Evolutionary conservation across 2,329 filamentous ascomycete species (phyloP), one percentile per base, ranked within the genome.

Genomic region (Diaporthe sp.): DNA sequence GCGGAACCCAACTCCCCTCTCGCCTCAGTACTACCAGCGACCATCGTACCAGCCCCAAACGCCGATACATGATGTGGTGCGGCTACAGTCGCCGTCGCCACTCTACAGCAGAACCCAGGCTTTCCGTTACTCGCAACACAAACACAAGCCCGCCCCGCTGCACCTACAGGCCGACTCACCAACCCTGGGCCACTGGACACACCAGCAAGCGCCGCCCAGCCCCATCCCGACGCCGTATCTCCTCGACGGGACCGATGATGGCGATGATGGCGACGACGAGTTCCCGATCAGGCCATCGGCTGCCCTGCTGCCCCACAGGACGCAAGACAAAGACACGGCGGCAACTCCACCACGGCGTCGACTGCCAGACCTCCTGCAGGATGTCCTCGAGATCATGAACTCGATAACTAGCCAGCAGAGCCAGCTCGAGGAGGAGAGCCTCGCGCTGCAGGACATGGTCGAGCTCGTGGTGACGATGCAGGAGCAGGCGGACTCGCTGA

Each of bases 371-470:
- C 34, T 69, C 8, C 34, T 69, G 15, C 65, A 69, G 34, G 65
- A 69, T 12, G 49, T 69, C 1, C 65, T 69, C 17, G 65, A 69
- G 15, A 69, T 69, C n/a, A 55, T 69, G 65, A 55, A 69, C 34
- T 69, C 65, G 49, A 55, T 69, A n/a, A 69, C 65, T 17, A 69
- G 4, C n/a, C 65, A 55, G 65, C 65, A 69, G 65, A 42, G 49
- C 34, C 65, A 69, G 49, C 65, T 69, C n/a, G 65, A 69, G n/a
- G 65, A 55, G 49, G 65, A 69, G 49, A 69, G 65, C 34, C 46
- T 69, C 3, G 65, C 65, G 34, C 34, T 69, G n/a, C 65, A 69
- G 34, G 65, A 69, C 9, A 55, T 69, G 65, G 65, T 69, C 15
- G 65, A 69, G 65, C 34, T 69, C 15, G 65, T 69, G 2, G 49